phyloP scores from a whole-genome alignment of 148 eudicot genomes.

The Dysphania ambrosioides region DNA sequence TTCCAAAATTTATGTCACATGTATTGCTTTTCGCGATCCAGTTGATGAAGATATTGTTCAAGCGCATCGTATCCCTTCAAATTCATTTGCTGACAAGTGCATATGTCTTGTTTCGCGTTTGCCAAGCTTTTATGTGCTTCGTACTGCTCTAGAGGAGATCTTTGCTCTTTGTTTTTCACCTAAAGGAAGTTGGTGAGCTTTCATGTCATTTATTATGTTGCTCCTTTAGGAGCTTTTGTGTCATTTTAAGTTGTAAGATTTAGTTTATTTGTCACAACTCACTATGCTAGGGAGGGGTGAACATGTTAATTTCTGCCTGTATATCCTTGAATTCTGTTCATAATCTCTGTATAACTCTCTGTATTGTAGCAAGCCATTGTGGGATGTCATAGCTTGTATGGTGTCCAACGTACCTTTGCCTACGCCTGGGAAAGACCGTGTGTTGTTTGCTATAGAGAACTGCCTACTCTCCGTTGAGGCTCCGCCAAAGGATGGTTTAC shows the following conservation, averaged over 20 bases:
- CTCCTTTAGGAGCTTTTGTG: background rate
- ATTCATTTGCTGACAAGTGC: slow-evolving; percentile 93
- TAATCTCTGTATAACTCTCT: slow-evolving; percentile 2
- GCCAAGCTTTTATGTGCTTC: slow-evolving; percentile 72
- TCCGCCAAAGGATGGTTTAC: slow-evolving; percentile 86
- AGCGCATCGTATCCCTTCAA: slow-evolving; percentile 73
- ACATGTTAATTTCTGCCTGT: slow-evolving; percentile 1
- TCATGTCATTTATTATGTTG: background rate
- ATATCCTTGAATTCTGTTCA: background rate
- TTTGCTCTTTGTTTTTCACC: slow-evolving; percentile 78
- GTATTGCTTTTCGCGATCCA: slow-evolving; percentile 92
- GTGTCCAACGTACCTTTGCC: slow-evolving; percentile 89
- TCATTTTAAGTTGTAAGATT: background rate
- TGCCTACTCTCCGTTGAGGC: slow-evolving; percentile 87
- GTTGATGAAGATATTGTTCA: slow-evolving; percentile 87
- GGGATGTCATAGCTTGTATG: slow-evolving; percentile 76
- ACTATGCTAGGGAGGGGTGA: background rate
- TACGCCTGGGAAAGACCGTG: slow-evolving; percentile 83
- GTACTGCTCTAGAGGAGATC: slow-evolving; percentile 79
- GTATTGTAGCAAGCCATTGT: slow-evolving; percentile 90
- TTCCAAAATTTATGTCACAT: slow-evolving; percentile 85
- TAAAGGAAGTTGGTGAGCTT: slow-evolving; percentile 71
- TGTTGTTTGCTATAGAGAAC: slow-evolving; percentile 86
- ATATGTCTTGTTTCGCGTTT: slow-evolving; percentile 90
- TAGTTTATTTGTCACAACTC: background rate